These are phyloP conservation scores for Marasmius fiardii DNA, from an alignment of 1,284 basidiomycete genomes.

Conservation along the genomic window DNA sequence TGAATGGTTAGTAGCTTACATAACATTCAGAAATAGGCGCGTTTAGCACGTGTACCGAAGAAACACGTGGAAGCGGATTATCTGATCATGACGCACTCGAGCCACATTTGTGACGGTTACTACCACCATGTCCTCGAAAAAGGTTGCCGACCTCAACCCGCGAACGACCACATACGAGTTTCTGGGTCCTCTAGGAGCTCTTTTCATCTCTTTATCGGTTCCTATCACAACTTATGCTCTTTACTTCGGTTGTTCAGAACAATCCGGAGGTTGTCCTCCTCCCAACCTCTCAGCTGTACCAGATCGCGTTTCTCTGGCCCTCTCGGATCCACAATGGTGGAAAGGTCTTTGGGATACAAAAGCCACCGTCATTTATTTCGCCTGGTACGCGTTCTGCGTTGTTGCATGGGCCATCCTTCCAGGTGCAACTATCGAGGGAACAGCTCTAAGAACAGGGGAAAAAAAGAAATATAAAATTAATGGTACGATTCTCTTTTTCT, in stretches of 20 bases:
- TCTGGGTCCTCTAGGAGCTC: conserved; percentile 79
- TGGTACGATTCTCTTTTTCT: conserved; percentile 46
- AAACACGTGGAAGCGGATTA: not conserved
- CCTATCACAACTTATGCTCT: conserved; percentile 78
- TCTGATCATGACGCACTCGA: too few relatives aligned
- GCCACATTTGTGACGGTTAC: not conserved
- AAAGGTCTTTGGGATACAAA: conserved; percentile 76
- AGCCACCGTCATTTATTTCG: conserved; percentile 75
- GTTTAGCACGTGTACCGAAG: too few relatives aligned
- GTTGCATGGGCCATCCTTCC: conserved; percentile 84
- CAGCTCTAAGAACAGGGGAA: conserved; percentile 73
- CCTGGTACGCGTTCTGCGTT: conserved; percentile 89
- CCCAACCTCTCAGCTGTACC: conserved; percentile 37
- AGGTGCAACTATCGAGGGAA: conserved; percentile 83
- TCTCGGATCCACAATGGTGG: conserved; percentile 64
- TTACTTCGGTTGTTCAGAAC: conserved; percentile 84
- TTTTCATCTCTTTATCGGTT: conserved; percentile 70
- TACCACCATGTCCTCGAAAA: conserved; percentile 22
- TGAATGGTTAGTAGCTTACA: too few relatives aligned
- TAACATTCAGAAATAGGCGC: too few relatives aligned
- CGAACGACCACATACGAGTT: conserved; percentile 79
- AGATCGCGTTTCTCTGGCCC: conserved; percentile 40
- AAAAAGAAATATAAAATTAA: conserved; percentile 93
- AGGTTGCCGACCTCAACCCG: conserved; percentile 49
- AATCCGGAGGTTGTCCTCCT: conserved; percentile 73